Percentiles rank a stretch among this genome's conserved stretches.
These are phyloP conservation scores for Teratosphaeria zuluensis DNA, from an alignment of 2,329 filamentous ascomycete genomes.

Conservation along the genomic window DNA sequence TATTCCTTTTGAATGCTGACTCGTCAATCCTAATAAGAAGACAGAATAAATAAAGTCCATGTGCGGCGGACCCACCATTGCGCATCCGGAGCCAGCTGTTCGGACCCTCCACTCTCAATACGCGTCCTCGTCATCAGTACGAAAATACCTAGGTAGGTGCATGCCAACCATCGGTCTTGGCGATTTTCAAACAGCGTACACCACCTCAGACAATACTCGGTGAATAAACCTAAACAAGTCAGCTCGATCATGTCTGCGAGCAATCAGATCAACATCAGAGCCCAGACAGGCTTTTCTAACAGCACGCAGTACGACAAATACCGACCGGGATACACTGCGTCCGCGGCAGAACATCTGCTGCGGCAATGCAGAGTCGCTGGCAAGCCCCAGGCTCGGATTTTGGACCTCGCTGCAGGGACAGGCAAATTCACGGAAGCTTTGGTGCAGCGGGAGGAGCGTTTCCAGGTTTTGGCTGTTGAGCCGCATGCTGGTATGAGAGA, in stretches of 20 bases:
- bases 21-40: too few species aligned
- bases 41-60: not conserved
- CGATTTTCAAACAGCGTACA: not conserved
- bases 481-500: slow-evolving; percentile 58
- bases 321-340: slow-evolving; percentile 55
- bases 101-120: not conserved
- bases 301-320: slow-evolving; percentile 57
- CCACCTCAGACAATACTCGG: not conserved
- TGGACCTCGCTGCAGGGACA: slow-evolving; percentile 60
- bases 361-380: slow-evolving; percentile 43
- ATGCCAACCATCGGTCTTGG: not conserved
- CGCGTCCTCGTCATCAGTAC: too few species aligned
- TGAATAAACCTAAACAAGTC: not conserved
- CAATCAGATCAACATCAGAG: slow-evolving; percentile 16
- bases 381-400: slow-evolving; percentile 34
- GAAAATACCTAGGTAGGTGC: not conserved
- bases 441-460: slow-evolving; percentile 48
- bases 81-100: not conserved
- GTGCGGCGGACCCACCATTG: not conserved
- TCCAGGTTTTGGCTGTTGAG: slow-evolving; percentile 52
- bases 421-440: slow-evolving; percentile 61
- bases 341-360: slow-evolving; percentile 51
- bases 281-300: slow-evolving; percentile 50
- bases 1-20: too few species aligned
- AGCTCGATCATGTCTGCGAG: not conserved